phyloP scores from a whole-genome alignment of 2,329 filamentous ascomycete genomes.

The Arthrobotrys pseudoclavata region DNA sequence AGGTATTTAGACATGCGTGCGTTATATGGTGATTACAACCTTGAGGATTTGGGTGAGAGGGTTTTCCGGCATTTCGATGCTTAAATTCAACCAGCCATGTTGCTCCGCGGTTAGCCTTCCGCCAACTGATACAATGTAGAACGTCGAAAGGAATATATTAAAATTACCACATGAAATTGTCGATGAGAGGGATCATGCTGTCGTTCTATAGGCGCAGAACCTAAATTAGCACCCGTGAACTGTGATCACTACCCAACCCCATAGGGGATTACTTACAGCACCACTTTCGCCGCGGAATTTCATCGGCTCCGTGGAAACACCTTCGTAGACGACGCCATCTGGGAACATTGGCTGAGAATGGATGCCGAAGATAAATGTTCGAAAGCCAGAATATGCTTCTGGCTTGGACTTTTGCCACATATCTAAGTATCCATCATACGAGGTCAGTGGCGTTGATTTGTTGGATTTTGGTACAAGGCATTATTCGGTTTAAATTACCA shows the following conservation, averaged over 20 bases:
- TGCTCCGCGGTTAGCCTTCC: background rate
- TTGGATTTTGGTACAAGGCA: slow-evolving; percentile 22
- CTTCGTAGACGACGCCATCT: slow-evolving; percentile 89
- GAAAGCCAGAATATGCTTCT: slow-evolving; percentile 86
- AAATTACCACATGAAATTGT: slow-evolving; percentile 76
- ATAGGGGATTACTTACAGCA: slow-evolving; percentile 68
- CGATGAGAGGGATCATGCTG: slow-evolving; percentile 90
- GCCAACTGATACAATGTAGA: background rate
- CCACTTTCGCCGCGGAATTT: slow-evolving; percentile 92
- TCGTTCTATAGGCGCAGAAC: slow-evolving; percentile 74
- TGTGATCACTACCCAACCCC: background rate
- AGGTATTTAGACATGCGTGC: too few species aligned
- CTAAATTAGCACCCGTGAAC: background rate
- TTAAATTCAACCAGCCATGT: background rate
- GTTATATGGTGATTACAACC: background rate
- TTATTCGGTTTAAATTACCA: slow-evolving; percentile 66
- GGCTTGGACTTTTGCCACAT: slow-evolving; percentile 95
- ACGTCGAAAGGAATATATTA: background rate
- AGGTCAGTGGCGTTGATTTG: background rate
- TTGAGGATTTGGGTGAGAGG: slow-evolving; percentile 86
- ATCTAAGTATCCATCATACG: slow-evolving; percentile 65
- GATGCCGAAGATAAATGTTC: slow-evolving; percentile 97
- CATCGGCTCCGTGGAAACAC: slow-evolving; percentile 80
- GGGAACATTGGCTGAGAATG: slow-evolving; percentile 95
- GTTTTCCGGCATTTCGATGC: slow-evolving; percentile 84